A percentile compares a stretch with the other conserved stretches of the same genome.
These are phyloP conservation scores for Exophiala mesophila DNA, from an alignment of 2,329 filamentous ascomycete species.

Conservation along the genomic window DNA sequence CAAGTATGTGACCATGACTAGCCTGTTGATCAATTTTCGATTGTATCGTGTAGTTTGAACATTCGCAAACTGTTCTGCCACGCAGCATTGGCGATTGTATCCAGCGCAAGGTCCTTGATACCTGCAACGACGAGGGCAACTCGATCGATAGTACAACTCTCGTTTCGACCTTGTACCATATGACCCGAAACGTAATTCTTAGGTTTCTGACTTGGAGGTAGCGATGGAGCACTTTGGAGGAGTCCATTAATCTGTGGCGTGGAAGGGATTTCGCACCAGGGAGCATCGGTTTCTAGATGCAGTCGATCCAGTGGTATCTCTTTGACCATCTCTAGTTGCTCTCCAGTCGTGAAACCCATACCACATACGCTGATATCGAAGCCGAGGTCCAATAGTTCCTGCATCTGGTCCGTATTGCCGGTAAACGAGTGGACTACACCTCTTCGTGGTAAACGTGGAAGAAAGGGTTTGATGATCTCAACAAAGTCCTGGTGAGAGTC, in stretches of 20 bases:
- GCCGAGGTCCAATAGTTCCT: conserved; percentile 69
- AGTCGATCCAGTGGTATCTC: conserved; percentile 71
- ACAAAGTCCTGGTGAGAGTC: conserved; percentile 43
- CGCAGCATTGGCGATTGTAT: conserved; percentile 40
- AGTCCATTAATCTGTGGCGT: conserved; percentile 27
- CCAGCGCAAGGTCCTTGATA: conserved; percentile 40
- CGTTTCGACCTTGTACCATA: conserved; percentile 47
- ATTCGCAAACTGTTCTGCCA: conserved; percentile 36
- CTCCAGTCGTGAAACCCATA: conserved; percentile 87
- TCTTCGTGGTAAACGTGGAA: conserved; percentile 33
- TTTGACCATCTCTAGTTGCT: conserved; percentile 80
- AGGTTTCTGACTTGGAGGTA: conserved; percentile 45
- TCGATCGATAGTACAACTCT: conserved; percentile 46
- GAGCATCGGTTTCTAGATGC: conserved; percentile 94
- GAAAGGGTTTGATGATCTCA: conserved; percentile 38
- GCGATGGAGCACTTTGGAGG: conserved; percentile 34
- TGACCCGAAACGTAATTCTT: conserved; percentile 44
- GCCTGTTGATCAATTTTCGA: too few species aligned
- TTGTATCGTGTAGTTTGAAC: conserved; percentile 24
- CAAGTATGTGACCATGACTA: too few species aligned
- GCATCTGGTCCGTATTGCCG: conserved; percentile 78
- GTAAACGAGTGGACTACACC: conserved; percentile 94
- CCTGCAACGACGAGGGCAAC: conserved; percentile 48
- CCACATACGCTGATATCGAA: conserved; percentile 91
- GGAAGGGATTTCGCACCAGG: conserved; percentile 70